Base-by-base conservation (phyloP, 495 filamentous ascomycete genomes). In the Podospora sp. region DNA sequence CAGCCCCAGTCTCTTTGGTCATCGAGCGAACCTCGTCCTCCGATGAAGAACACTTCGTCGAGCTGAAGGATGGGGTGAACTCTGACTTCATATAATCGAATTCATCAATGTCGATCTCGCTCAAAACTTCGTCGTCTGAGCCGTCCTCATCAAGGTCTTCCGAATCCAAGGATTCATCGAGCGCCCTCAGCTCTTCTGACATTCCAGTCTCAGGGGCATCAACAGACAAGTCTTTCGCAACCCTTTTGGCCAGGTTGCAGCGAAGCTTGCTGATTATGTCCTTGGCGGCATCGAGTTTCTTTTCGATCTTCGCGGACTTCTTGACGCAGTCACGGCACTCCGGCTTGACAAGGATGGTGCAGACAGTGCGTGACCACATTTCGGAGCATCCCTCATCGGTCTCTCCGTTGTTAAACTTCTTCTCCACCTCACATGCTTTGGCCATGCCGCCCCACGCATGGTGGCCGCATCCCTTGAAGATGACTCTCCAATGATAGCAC, bases 391-490 rank as follows among this genome's bases (percentile, higher is more conserved):
- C 73, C 8, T 56, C 60, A 9, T 62, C 36, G 11, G 8, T 14
- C 26, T 69, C 46, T 26, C 69, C 70, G 22, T 59, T 50, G 21
- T 65, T n/a, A 26, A 73, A 73, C 11, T 35, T 51, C 55, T 57
- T 6, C 57, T 76, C 72, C 2, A 27, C 21, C 14, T 25, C 20
- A 65, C 77, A 79, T 14, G 46, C 59, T 16, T 22, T 33, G 36
- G 67, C 25, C 11, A 68, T 12, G 21, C 24, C 29, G 5, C 61
- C 62, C 73, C 70, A 78, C 33, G 21, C 60, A 46, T 58, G 62
- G 60, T 79, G 77, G 20, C 52, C 56, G 69, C 77, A 79, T 4
- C 4, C 8, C 59, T 8, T 46, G 49, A 62, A 76, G 40, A 79
- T 18, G 51, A 70, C 24, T 35, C 76, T 69, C 1, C 46, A 18